phyloP scores from a whole-genome alignment of 2,329 filamentous ascomycete species.

The Fusarium sp. region DNA sequence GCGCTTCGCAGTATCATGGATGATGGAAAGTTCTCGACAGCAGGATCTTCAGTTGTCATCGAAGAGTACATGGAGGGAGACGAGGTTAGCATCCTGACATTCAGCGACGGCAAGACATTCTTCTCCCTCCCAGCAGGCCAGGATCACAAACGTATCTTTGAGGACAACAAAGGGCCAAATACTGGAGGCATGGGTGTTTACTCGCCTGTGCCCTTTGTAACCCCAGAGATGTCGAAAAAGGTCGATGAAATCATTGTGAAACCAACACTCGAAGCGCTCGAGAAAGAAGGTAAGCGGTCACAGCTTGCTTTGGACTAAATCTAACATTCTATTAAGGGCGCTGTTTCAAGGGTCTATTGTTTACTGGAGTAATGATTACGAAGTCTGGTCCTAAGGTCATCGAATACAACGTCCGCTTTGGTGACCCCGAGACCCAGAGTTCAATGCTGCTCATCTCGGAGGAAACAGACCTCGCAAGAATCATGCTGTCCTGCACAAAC shows the following conservation, averaged over 20 bases:
- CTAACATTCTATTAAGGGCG: slow-evolving; percentile 18
- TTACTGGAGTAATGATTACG: slow-evolving; percentile 90
- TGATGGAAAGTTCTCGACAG: slow-evolving; percentile 73
- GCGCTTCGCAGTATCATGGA: slow-evolving; percentile 79
- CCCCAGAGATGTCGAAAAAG: slow-evolving; percentile 65
- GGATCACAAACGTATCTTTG: slow-evolving; percentile 80
- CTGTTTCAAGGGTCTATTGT: slow-evolving; percentile 78
- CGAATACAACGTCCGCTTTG: slow-evolving; percentile 92
- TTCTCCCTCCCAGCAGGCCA: slow-evolving; percentile 78
- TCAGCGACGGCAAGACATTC: slow-evolving; percentile 77
- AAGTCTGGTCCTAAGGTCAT: slow-evolving; percentile 81
- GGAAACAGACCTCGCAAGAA: slow-evolving; percentile 84
- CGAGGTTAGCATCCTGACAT: slow-evolving; percentile 77
- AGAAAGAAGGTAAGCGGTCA: slow-evolving; percentile 61
- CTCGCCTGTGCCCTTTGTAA: slow-evolving; percentile 72
- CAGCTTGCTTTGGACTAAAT: background rate
- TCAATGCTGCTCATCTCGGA: slow-evolving; percentile 80
- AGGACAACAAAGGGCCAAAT: slow-evolving; percentile 78
- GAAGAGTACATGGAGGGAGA: slow-evolving; percentile 80
- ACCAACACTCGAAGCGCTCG: slow-evolving; percentile 75
- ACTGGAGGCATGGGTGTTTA: slow-evolving; percentile 85
- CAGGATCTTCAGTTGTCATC: slow-evolving; percentile 79
- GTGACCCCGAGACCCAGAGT: slow-evolving; percentile 90
- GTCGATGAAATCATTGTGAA: slow-evolving; percentile 73
- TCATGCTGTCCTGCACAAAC: slow-evolving; percentile 86